Percentiles rank a stretch among this genome's conserved stretches.
These are phyloP conservation scores for Panellus pusillus DNA, from an alignment of 768 basidiomycete species.

Conservation along the genomic window DNA sequence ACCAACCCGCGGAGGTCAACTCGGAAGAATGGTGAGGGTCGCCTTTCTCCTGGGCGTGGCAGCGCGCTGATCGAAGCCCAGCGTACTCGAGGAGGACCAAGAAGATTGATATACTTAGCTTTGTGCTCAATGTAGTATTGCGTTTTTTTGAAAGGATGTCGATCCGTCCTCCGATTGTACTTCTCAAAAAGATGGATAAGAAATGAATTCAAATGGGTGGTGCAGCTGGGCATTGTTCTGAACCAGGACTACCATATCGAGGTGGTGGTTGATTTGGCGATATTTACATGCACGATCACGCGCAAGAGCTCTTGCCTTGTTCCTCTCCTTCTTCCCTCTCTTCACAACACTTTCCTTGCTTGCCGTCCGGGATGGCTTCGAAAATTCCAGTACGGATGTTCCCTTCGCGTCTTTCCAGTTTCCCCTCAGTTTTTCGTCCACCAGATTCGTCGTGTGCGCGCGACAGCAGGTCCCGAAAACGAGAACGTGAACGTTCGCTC, in stretches of 20 bases:
- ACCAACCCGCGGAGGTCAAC: slow-evolving; percentile 79
- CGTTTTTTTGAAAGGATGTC: too few relatives aligned
- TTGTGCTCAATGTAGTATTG: too few relatives aligned
- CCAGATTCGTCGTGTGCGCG: slow-evolving; percentile 18
- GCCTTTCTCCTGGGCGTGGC: neutral
- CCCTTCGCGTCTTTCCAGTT: neutral
- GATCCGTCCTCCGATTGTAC: too few relatives aligned
- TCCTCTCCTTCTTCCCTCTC: neutral
- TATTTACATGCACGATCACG: neutral
- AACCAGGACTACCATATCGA: too few relatives aligned
- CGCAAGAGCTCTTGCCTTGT: neutral
- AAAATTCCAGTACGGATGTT: slow-evolving; percentile 7
- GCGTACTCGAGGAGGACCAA: slow-evolving; percentile 16
- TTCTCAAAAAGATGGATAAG: too few relatives aligned
- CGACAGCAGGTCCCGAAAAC: slow-evolving; percentile 14
- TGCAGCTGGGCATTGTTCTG: too few relatives aligned
- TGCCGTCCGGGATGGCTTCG: slow-evolving; percentile 13
- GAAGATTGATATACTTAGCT: slow-evolving; percentile 1
- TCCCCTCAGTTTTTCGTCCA: neutral
- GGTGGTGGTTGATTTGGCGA: neutral
- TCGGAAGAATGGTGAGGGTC: slow-evolving; percentile 77
- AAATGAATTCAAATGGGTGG: too few relatives aligned
- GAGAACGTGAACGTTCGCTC: slow-evolving; percentile 3
- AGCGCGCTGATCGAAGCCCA: neutral
- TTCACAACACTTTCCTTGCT: neutral